Percentiles rank a stretch among this genome's conserved stretches.
These are phyloP conservation scores for Thraustochytrium striatum DNA, from an alignment of 352 stramenopile species.

Conservation along the genomic window DNA sequence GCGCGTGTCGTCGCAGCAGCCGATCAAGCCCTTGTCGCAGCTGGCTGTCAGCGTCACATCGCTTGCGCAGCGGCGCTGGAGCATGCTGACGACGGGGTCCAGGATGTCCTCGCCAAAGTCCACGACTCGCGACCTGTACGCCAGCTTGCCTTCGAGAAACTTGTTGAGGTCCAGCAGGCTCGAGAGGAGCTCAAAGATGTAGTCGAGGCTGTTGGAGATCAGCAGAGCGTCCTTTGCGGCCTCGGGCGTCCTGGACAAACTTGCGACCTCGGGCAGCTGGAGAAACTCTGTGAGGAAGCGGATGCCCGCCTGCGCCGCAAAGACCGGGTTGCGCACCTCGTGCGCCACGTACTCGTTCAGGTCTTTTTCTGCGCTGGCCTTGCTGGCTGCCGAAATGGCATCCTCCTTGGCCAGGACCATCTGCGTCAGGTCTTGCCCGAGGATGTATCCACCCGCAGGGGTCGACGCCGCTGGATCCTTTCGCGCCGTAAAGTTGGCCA, in stretches of 20 bases:
- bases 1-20: not conserved
- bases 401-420: not conserved
- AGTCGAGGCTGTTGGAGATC: slow-evolving; percentile 19
- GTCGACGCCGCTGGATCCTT: no score
- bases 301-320: slow-evolving; percentile 29
- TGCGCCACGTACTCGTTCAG: slow-evolving; percentile 50
- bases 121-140: not conserved
- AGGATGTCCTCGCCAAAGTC: slow-evolving; percentile 18
- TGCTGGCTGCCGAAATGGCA: not conserved
- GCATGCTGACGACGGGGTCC: slow-evolving; percentile 20
- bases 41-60: not conserved
- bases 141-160: not conserved
- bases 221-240: slow-evolving; percentile 35
- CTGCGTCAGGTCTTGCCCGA: slow-evolving; percentile 31
- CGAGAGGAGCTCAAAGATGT: slow-evolving; percentile 49
- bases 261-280: no score
- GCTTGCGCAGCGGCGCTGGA: slow-evolving; percentile 4
- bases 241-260: no score
- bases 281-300: slow-evolving; percentile 4
- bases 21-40: not conserved
- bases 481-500: no score
- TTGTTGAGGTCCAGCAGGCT: slow-evolving; percentile 51
- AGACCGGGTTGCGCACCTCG: slow-evolving; percentile 51
- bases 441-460: no score
- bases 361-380: slow-evolving; percentile 14